Conservation (phyloP, 805 yeast species). For the Starmerella floris region DNA sequence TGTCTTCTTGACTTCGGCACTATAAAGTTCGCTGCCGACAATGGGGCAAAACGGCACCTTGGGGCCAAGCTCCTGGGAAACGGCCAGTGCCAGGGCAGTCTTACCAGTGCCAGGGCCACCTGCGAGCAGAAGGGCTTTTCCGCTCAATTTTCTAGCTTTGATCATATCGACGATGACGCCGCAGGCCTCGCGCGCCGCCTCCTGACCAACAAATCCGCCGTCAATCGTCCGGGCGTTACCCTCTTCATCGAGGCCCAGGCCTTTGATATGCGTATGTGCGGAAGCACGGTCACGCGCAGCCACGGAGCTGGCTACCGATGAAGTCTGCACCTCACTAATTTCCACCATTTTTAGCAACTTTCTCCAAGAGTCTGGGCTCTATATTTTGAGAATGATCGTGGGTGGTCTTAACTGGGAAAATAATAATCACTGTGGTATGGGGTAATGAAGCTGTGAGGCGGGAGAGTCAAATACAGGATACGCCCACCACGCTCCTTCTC, state of each 20-base stretch:
- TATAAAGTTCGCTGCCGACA: constrained; percentile 85
- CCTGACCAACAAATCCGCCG: constrained; percentile 79
- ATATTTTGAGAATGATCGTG: no score
- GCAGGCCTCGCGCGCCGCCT: constrained; percentile 62
- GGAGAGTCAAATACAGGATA: no score
- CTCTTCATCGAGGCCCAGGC: constrained; percentile 82
- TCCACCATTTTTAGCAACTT: constrained; percentile 43
- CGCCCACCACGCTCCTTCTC: no score
- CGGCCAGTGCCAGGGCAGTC: constrained; percentile 90
- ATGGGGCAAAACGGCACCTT: constrained; percentile 96
- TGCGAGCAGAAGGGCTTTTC: constrained; percentile 87
- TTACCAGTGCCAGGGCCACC: constrained; percentile 99
- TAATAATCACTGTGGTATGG: no score
- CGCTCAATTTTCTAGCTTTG: constrained; percentile 83
- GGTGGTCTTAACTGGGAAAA: no score
- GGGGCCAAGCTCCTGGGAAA: constrained; percentile 91
- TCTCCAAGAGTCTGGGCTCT: no score
- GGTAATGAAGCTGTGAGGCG: no score
- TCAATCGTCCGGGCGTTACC: constrained; percentile 74
- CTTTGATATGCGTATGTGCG: constrained; percentile 93
- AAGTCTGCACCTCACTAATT: constrained; percentile 60
- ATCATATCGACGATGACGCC: constrained; percentile 90
- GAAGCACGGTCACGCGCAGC: constrained; percentile 63
- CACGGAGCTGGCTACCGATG: constrained; percentile 13
- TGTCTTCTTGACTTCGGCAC: constrained; percentile 95